Percentiles rank a stretch among this genome's conserved stretches.
Evolutionary conservation across 768 basidiomycete genomes (phyloP).

Genomic region (Leucocoprinus sp.): DNA sequence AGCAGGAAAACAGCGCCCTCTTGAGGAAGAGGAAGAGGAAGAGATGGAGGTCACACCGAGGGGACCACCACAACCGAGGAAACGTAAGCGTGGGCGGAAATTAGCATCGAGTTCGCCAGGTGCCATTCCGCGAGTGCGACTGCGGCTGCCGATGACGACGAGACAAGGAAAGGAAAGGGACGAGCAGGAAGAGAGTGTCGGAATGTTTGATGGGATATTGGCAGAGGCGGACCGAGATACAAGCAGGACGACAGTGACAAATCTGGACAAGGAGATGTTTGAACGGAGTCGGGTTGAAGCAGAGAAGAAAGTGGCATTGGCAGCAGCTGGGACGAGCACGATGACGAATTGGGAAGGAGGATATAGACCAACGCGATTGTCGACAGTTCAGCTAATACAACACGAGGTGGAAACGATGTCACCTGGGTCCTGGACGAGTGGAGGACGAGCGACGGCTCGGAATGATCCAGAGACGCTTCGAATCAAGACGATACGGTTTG

Average conservation of each 20-base stretch:
- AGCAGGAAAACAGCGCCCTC: too few relatives aligned
- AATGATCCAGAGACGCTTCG: slow-evolving; percentile 38
- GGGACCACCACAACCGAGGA: slow-evolving; percentile 24
- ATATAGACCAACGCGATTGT: slow-evolving; percentile 57
- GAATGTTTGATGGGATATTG: slow-evolving; percentile 83
- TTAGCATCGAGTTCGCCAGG: slow-evolving; percentile 26
- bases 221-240: slow-evolving; percentile 61
- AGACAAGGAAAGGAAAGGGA: slow-evolving; percentile 61
- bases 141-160: slow-evolving; percentile 49
- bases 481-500: slow-evolving; percentile 87
- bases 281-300: slow-evolving; percentile 63
- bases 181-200: slow-evolving; percentile 61
- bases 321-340: slow-evolving; percentile 14
- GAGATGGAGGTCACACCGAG: slow-evolving; percentile 20
- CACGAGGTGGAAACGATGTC: slow-evolving; percentile 28
- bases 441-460: slow-evolving; percentile 16
- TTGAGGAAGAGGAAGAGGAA: slow-evolving; percentile 54
- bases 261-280: slow-evolving; percentile 59
- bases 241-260: slow-evolving; percentile 52
- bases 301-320: slow-evolving; percentile 51
- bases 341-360: too few relatives aligned
- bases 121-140: slow-evolving; percentile 36
- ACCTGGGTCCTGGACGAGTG: slow-evolving; percentile 36
- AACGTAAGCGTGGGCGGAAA: slow-evolving; percentile 41
- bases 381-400: slow-evolving; percentile 33